A percentile compares a stretch with the other conserved stretches of the same genome.
phyloP scores from a whole-genome alignment of 441 rosid genomes.

The Aquilaria agallochum region DNA sequence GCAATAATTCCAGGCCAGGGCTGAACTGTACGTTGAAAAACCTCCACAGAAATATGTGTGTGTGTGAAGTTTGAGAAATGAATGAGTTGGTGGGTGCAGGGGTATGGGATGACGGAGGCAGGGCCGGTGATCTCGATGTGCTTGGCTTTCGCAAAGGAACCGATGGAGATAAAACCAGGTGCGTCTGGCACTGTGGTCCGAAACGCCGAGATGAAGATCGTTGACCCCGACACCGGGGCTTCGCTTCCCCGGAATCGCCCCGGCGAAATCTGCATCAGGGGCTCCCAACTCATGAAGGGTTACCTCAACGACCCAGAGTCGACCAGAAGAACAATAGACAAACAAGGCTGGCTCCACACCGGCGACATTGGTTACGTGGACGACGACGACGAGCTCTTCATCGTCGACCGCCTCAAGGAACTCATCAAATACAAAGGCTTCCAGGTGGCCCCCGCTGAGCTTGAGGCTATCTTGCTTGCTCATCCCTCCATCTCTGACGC shows the following conservation, averaged over 20 bases:
- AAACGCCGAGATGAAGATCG: constrained; percentile 84
- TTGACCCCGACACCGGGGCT: constrained; percentile 59
- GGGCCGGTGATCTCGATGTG: constrained; percentile 78
- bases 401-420: constrained; percentile 80
- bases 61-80: background rate
- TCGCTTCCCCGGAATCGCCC: constrained; percentile 55
- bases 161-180: constrained; percentile 67
- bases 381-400: constrained; percentile 75
- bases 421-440: constrained; percentile 84
- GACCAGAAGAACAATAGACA: constrained; percentile 61
- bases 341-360: constrained; percentile 80
- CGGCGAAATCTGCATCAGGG: constrained; percentile 84
- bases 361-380: constrained; percentile 82
- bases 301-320: constrained; percentile 70
- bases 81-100: constrained; percentile 29
- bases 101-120: constrained; percentile 93
- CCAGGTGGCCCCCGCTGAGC: constrained; percentile 90
- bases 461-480: constrained; percentile 74
- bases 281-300: constrained; percentile 86
- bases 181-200: constrained; percentile 87
- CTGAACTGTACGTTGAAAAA: too few relatives aligned
- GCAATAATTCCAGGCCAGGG: too few relatives aligned
- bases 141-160: constrained; percentile 71
- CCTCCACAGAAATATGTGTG: too few relatives aligned
- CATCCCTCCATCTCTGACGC: constrained; percentile 67